These are phyloP conservation scores for Flaveria linearis DNA, from an alignment of 129 eudicot genomes.

Conservation along the genomic window DNA sequence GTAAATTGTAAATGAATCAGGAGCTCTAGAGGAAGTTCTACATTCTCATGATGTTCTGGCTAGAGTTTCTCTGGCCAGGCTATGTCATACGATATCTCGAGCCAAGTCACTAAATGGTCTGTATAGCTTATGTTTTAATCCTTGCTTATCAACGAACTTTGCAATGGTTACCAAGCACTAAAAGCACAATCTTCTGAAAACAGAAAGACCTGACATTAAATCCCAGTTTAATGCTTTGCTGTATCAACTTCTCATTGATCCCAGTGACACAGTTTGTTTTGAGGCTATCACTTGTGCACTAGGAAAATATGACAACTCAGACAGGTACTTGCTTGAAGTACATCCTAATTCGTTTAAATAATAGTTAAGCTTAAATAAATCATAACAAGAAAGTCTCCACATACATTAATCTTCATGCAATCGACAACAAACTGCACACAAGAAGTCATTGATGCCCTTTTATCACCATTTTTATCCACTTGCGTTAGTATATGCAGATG, in stretches of 20 bases:
- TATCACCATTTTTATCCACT: neutral
- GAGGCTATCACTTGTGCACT: constrained; percentile 88
- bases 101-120: constrained; percentile 92
- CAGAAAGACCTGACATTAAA: constrained; percentile 92
- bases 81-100: constrained; percentile 80
- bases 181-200: constrained; percentile 6
- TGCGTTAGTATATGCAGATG: constrained; percentile 1
- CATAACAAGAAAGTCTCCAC: neutral
- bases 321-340: constrained; percentile 53
- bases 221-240: constrained; percentile 78
- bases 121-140: constrained; percentile 5
- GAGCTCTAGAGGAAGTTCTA: constrained; percentile 84
- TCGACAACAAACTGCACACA: neutral
- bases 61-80: constrained; percentile 90
- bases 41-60: constrained; percentile 96
- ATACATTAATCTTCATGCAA: neutral
- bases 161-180: constrained; percentile 4
- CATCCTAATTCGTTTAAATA: neutral
- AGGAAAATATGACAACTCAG: constrained; percentile 80
- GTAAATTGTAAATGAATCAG: constrained; percentile 46
- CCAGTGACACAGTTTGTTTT: constrained; percentile 96
- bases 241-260: constrained; percentile 93
- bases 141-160: constrained; percentile 13
- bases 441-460: neutral
- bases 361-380: neutral